These are phyloP conservation scores for Fusarium sp. DNA, from an alignment of 2,329 filamentous ascomycete genomes.

Conservation along the genomic window DNA sequence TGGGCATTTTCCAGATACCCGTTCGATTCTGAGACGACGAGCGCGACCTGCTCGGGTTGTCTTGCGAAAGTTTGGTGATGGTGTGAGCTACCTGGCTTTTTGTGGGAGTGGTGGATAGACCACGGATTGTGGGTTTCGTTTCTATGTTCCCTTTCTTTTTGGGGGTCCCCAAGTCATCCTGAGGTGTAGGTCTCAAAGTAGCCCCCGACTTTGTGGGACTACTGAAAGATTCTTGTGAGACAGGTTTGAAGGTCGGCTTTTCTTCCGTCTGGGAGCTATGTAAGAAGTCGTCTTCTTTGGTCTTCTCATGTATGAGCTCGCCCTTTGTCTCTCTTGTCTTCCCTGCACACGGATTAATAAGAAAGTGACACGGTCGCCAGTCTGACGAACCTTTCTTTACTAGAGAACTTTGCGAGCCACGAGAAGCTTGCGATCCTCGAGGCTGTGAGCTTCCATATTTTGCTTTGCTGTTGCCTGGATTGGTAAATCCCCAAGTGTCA, in stretches of 20 bases:
- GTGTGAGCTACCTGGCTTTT: constrained; percentile 4
- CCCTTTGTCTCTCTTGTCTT: neutral
- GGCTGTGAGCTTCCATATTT: constrained; percentile 44
- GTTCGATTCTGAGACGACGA: constrained; percentile 8
- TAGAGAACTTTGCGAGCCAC: constrained; percentile 38
- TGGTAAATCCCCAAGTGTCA: constrained; percentile 39
- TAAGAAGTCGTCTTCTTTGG: neutral
- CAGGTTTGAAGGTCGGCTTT: constrained; percentile 12
- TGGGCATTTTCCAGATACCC: neutral
- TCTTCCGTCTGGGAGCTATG: constrained; percentile 12
- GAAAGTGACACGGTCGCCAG: neutral
- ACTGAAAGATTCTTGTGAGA: constrained; percentile 16
- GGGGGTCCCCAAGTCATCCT: constrained; percentile 21
- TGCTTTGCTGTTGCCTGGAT: constrained; percentile 15
- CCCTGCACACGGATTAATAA: constrained; percentile 10
- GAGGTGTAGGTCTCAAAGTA: constrained; percentile 6
- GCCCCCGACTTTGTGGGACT: constrained; percentile 19
- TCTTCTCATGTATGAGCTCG: neutral
- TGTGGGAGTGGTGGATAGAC: constrained; percentile 20
- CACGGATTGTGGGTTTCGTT: constrained; percentile 1
- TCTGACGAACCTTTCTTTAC: constrained; percentile 30
- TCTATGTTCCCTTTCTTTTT: constrained; percentile 7
- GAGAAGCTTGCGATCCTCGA: constrained; percentile 24
- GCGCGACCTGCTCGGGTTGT: neutral
- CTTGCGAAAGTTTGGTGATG: constrained; percentile 15